These are phyloP conservation scores for Penicillium sp. DNA, from an alignment of 2,329 filamentous ascomycete species.

Conservation along the genomic window DNA sequence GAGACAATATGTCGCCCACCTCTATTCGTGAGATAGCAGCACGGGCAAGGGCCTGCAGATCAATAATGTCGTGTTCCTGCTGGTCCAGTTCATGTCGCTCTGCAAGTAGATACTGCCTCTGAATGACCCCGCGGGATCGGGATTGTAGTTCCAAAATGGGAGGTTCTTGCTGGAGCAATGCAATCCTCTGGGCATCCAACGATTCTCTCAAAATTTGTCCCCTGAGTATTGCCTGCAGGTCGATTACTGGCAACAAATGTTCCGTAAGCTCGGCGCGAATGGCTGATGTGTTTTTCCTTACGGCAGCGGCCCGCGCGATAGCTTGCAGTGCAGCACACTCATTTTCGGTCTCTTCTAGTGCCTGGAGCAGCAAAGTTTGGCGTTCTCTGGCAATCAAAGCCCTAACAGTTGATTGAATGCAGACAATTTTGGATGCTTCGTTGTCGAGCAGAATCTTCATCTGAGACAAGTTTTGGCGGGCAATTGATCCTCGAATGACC, in stretches of 20 bases:
- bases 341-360: conserved; percentile 35
- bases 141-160: conserved; percentile 46
- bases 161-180: conserved; percentile 39
- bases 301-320: conserved; percentile 34
- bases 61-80: conserved; percentile 25
- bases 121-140: conserved; percentile 37
- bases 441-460: conserved; percentile 20
- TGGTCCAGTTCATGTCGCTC: conserved; percentile 27
- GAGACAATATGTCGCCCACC: conserved; percentile 51
- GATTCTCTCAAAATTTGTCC: conserved; percentile 26
- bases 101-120: conserved; percentile 26
- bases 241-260: conserved; percentile 23
- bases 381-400: conserved; percentile 32
- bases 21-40: conserved; percentile 36
- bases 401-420: conserved; percentile 31
- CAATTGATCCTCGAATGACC: conserved; percentile 51
- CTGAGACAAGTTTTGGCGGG: conserved; percentile 23
- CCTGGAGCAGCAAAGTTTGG: conserved; percentile 34
- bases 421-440: conserved; percentile 25
- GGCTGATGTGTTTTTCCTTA: conserved; percentile 22
- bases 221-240: conserved; percentile 30
- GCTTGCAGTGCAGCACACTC: conserved; percentile 42
- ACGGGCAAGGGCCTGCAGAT: conserved; percentile 35
- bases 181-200: conserved; percentile 26
- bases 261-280: conserved; percentile 25